Base-by-base conservation (phyloP, 2,329 filamentous ascomycete genomes). In the Trichophyton simii region DNA sequence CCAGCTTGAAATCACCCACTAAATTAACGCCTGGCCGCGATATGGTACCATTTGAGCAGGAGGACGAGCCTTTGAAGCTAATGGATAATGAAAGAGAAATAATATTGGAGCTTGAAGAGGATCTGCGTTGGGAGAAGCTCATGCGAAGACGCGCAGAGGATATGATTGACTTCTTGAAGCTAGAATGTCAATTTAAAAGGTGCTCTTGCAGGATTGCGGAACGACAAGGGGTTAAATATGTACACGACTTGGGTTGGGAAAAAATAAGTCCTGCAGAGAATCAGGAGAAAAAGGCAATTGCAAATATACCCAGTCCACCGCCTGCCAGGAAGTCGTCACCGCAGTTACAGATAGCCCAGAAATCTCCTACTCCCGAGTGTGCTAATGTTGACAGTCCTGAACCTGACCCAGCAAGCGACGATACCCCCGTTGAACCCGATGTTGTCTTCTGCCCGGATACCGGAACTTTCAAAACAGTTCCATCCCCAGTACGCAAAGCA, bases 111-210 rank as follows among this genome's bases (percentile, higher is more conserved):
- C 64, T 79, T 9, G 75, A 78, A 62, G 75, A 80, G 50, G 78
- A 83, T 61, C 73, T 86, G 3, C 68, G 73, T 28, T 70, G 71
- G 34, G 82, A 85, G 69, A 77, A 75, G 65, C 75, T 75, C 52
- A 71, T 78, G 60, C 76, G 81, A 63, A 70, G 73, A 60, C 76
- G 79, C 31, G 82, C 82, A 0, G 78, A 84, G 65, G 82, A 83
- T 34, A 77, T 83, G 72, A 75, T 85, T 2, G 69, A 79, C 36
- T 79, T 78, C 63, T 66, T 80, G 70, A 76, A 76, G 54, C 75
- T 79, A 67, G 76, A 79, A 65, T 80, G 78, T 61, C 76, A 78
- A 64, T 78, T 79, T 63, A 72, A 76, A 61, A 70, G 72, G 59
- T 80, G 78, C 67, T 74, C 76, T 6, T 80, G 78, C 66, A 73